A percentile compares a stretch with the other conserved stretches of the same genome.
Conservation (phyloP, 257 asterid genomes). For the Gynochthodes officinalis region DNA sequence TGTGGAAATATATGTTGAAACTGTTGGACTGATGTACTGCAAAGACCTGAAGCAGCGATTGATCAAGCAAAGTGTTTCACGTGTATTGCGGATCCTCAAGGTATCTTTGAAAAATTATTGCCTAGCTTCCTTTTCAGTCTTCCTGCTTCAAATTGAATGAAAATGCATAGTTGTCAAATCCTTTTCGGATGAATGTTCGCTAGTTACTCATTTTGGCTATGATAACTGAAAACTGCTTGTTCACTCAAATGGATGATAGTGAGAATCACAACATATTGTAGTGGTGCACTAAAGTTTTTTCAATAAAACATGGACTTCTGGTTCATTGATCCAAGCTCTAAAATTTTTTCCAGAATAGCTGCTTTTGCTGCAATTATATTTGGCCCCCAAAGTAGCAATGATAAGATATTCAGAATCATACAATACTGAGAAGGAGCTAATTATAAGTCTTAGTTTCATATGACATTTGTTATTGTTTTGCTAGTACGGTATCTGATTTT, state of each 20-base stretch:
- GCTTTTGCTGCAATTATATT: neutral
- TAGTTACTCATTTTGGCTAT: neutral
- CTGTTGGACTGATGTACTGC: conserved; percentile 93
- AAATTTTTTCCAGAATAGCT: neutral
- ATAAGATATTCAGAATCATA: neutral
- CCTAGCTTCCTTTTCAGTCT: neutral
- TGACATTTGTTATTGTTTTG: neutral
- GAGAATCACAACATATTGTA: neutral
- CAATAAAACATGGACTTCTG: neutral
- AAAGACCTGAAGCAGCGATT: conserved; percentile 78
- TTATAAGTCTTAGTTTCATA: neutral
- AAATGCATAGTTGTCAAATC: neutral
- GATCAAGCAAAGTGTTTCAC: conserved; percentile 81
- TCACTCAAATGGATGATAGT: neutral
- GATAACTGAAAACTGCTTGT: neutral
- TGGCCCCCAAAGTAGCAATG: neutral
- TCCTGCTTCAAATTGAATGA: neutral
- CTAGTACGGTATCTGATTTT: neutral
- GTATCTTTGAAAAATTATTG: conserved; percentile 30
- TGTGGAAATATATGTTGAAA: conserved; percentile 87
- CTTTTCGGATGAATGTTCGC: neutral
- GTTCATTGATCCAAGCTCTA: neutral
- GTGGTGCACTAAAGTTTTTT: neutral
- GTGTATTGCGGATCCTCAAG: conserved; percentile 83
- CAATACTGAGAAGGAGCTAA: neutral